These are phyloP conservation scores for Phytophthora sp. DNA, from an alignment of 352 stramenopile genomes.

Conservation along the genomic window DNA sequence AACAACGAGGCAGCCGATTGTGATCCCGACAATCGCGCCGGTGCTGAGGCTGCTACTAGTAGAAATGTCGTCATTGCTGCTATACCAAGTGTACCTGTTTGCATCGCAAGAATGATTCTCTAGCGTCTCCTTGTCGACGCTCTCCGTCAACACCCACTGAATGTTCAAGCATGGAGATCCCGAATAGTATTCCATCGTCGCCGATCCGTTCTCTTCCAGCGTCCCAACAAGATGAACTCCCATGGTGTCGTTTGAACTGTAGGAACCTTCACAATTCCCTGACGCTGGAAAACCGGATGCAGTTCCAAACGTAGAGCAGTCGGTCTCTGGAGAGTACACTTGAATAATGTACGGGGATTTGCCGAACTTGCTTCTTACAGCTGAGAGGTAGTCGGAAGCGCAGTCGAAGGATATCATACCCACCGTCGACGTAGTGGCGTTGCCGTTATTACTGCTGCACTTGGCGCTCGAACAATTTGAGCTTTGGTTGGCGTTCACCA, in stretches of 20 bases:
- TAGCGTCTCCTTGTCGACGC: not conserved
- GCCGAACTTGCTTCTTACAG: not conserved
- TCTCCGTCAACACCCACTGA: not conserved
- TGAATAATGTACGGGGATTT: not conserved
- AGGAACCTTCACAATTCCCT: constrained; percentile 7
- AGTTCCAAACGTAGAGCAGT: not conserved
- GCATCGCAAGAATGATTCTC: constrained; percentile 3
- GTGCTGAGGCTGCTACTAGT: not conserved
- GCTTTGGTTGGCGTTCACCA: not conserved
- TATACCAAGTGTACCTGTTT: constrained; percentile 4
- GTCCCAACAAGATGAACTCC: not conserved
- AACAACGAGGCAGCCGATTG: not conserved
- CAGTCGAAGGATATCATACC: not conserved
- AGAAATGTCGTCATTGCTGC: not conserved
- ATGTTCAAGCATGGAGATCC: not conserved
- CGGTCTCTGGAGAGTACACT: not conserved
- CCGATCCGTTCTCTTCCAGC: not conserved
- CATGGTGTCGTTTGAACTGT: too few relatives aligned
- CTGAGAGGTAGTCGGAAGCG: not conserved
- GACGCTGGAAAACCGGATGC: not conserved
- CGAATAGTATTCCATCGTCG: constrained; percentile 1
- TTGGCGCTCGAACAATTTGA: not conserved
- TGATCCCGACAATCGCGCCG: not conserved
- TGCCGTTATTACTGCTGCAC: not conserved
- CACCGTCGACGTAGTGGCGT: too few relatives aligned